phyloP scores from a whole-genome alignment of 805 yeast genomes.

The Starmerella apis region DNA sequence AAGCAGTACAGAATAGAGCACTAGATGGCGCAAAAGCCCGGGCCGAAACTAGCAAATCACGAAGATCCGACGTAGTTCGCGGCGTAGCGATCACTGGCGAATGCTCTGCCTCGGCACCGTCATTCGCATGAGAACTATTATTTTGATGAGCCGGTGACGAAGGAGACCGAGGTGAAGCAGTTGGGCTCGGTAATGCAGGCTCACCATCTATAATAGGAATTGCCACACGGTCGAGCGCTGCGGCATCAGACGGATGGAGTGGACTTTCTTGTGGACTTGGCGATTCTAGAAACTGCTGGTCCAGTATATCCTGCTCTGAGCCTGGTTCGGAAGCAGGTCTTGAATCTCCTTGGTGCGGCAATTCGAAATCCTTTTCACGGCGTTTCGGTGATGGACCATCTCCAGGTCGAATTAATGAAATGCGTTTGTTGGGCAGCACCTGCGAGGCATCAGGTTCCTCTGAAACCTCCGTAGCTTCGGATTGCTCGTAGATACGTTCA shows the following conservation, averaged over 20 bases:
- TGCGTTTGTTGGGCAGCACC: constrained; percentile 12
- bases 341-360: neutral
- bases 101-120: neutral
- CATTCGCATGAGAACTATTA: neutral
- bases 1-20: neutral
- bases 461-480: neutral
- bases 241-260: neutral
- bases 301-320: neutral
- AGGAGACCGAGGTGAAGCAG: constrained; percentile 24
- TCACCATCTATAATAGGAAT: neutral
- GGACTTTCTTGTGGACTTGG: neutral
- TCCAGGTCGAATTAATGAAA: constrained; percentile 9
- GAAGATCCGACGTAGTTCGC: neutral
- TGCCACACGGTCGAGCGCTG: neutral
- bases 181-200: constrained; percentile 22
- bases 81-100: neutral
- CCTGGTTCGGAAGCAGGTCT: neutral
- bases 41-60: constrained; percentile 7
- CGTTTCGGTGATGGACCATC: constrained; percentile 23
- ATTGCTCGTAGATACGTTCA: constrained; percentile 19
- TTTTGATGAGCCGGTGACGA: neutral
- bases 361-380: constrained; percentile 18
- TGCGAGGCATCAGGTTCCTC: neutral
- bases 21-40: constrained; percentile 14
- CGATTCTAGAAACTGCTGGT: neutral